Percentiles rank a stretch among this genome's conserved stretches.
Evolutionary conservation across 2,329 filamentous ascomycete genomes (phyloP).

Genomic region (Chalaropsis thielavioides): DNA sequence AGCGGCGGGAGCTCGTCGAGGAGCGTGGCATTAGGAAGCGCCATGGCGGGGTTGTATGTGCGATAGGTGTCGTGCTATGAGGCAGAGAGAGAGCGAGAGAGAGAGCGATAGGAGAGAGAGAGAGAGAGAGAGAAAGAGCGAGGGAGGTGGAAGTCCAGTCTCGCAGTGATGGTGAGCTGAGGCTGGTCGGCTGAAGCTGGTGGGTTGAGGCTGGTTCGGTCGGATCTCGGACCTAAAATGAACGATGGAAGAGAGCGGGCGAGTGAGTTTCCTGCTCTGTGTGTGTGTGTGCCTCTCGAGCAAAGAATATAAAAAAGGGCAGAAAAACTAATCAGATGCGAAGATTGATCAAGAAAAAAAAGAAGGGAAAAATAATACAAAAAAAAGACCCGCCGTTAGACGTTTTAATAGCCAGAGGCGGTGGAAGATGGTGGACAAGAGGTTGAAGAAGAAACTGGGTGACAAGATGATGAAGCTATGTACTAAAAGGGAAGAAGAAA

Average conservation of each 20-base stretch:
- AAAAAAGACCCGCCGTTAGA: background rate
- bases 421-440: background rate
- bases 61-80: background rate
- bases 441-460: background rate
- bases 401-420: background rate
- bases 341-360: background rate
- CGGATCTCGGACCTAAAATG: background rate
- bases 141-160: background rate
- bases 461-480: constrained; percentile 4
- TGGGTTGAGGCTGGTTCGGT: background rate
- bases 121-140: background rate
- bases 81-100: background rate
- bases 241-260: background rate
- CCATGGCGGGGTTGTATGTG: constrained; percentile 26
- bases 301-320: background rate
- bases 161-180: background rate
- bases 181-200: no score
- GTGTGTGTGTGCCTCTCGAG: background rate
- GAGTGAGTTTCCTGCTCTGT: background rate
- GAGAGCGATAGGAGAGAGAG: background rate
- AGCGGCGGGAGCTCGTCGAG: constrained; percentile 62
- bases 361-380: constrained; percentile 3
- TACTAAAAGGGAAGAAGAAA: background rate
- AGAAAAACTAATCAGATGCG: background rate
- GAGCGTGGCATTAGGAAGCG: constrained; percentile 37